Conservation (phyloP, 1,139 yeast genomes). For the Nematodospora anomalae region DNA sequence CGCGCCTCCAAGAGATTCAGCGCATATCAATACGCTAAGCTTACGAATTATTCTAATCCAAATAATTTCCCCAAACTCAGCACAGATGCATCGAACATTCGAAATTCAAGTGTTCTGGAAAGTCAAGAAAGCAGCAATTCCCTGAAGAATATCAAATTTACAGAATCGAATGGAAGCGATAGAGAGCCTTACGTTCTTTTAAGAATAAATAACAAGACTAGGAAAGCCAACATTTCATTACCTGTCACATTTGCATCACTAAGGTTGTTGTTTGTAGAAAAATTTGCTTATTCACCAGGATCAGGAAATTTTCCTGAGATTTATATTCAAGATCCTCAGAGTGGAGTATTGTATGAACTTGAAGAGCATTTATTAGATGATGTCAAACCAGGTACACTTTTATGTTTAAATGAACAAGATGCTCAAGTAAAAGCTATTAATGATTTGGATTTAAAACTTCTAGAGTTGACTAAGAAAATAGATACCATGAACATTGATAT, state of each 20-base stretch:
- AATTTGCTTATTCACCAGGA: constrained; percentile 81
- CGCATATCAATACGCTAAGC: constrained; percentile 87
- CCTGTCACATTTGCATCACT: constrained; percentile 64
- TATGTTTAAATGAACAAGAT: constrained; percentile 51
- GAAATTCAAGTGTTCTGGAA: constrained; percentile 4
- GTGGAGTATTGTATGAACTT: constrained; percentile 70
- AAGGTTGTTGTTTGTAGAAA: constrained; percentile 77
- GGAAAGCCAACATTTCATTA: constrained; percentile 32
- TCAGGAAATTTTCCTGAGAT: constrained; percentile 75
- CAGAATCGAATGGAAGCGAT: background rate
- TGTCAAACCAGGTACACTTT: constrained; percentile 57
- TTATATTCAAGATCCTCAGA: constrained; percentile 63
- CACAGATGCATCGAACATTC: constrained; percentile 9
- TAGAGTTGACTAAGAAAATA: constrained; percentile 29
- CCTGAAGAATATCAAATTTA: background rate
- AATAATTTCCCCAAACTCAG: constrained; percentile 18
- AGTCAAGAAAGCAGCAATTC: background rate
- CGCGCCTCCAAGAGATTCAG: constrained; percentile 91
- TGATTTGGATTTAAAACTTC: constrained; percentile 25
- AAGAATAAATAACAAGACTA: constrained; percentile 19
- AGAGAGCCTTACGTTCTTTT: constrained; percentile 35
- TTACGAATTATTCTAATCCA: constrained; percentile 43
- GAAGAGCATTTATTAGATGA: constrained; percentile 69
- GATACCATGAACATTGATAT: constrained; percentile 27
- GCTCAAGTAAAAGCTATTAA: constrained; percentile 21